These are phyloP conservation scores for barrel medic (Medicago truncatula) DNA, from an alignment of 306 rosid genomes.

Conservation along the genomic window MtrunA17r5.0-ANR NC_053043.1:10865501-10866000, in stretches of 20 bases:
- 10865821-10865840: slow-evolving; percentile 68
- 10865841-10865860: slow-evolving; percentile 71
- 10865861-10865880: slow-evolving; percentile 72
- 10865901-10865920: neutral
- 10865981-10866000: no score
- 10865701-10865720: slow-evolving; percentile 45
- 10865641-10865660: slow-evolving; percentile 42
- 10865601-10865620: slow-evolving; percentile 3
- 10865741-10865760: neutral
- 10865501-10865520: neutral
- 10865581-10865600: slow-evolving; percentile 9
- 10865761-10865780: neutral
- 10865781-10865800: slow-evolving; percentile 26
- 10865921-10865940: no score
- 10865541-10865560: slow-evolving; percentile 15
- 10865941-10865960: no score
- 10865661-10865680: slow-evolving; percentile 54
- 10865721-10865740: slow-evolving; percentile 15
- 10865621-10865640: slow-evolving; percentile 21
- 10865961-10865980: no score
- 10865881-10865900: neutral
- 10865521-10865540: slow-evolving; percentile 25
- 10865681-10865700: slow-evolving; percentile 67
- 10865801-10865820: slow-evolving; percentile 67
- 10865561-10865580: slow-evolving; percentile 18